Base-by-base conservation (phyloP, 768 basidiomycete species). In the Suillus weaverae region DNA sequence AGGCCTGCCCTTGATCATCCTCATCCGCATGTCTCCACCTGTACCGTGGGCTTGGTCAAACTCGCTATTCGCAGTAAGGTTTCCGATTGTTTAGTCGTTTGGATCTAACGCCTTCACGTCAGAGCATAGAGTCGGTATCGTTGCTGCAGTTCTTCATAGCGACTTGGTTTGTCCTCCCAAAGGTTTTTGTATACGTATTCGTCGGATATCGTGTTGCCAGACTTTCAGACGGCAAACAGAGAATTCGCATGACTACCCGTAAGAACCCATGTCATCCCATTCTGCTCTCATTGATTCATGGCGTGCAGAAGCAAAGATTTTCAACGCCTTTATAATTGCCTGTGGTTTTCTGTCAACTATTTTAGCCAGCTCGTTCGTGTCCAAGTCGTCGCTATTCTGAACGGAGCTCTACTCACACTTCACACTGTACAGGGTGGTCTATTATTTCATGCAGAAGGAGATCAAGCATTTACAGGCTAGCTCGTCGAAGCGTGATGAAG, bases 1-100 rank as follows among this genome's bases (percentile, higher is more conserved):
- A 74, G 94, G 94, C 18, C 78, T 94, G n/a, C 89, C 89, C 22
- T 79, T 94, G 32, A 91, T 95, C 48, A 84, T 93, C 68, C 82
- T 95, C 54, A 89, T 95, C 66, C 87, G 93, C 13, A 75, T 92
- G 26, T 93, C 91, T 5, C 87, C 94, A 4, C 85, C 95, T 74
- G 91, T 91, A 56, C 91, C 94, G 4, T 94, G 92, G 90, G 89
- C 90, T 0, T 95, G 94, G 70, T 86, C 89, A 22, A 94, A 93
- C 64, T 80, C 88, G 1, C 79, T 95, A n/a, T 92, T 92, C 70
- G 87, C 91, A 32, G 90, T 90, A 68, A 77, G 88, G 80, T 57
- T 38, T 66, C 55, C 14, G 26, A 38, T 41, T 54, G 41, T 57
- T 48, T 57, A 62, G 7, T 65, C 4, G 48, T 61, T 39, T 60